Base-by-base conservation (phyloP, 225 moss, liverwort and hornwort genomes). In the Thuidium tamariscinum region DNA sequence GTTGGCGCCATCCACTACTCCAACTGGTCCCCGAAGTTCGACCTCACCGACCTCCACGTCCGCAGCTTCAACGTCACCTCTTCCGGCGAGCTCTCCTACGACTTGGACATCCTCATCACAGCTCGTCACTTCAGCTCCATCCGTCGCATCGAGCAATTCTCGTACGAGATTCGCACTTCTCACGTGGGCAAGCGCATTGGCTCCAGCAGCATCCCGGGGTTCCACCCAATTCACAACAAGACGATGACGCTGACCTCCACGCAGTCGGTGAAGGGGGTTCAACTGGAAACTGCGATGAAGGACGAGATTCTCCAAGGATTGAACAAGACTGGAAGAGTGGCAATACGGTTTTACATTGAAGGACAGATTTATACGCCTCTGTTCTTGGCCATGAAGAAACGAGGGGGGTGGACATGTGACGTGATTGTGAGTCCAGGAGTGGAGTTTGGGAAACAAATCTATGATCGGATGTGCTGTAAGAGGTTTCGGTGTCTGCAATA, bases 81-180 rank as follows among this genome's bases (percentile, higher is more conserved):
- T 4, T 42, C 52, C 11, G 13, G 61, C 16, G 60, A 68, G 16
- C 78, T 92, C 5, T 82, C 22, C 74, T 90, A 84, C 79, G 88
- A 92, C 87, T 88, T 90, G 92, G 92, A 90, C 74, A 82, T 92
- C 48, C 17, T 90, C 74, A 88, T 92, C 74, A 73, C 52, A 3
- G 87, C 76, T 7, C 78, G 90, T 29, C 90, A 88, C n/a, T 92
- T 92, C 74, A 90, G 92, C 41, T 4, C 13, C 37, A 73, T 92
- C 17, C 89, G 86, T 10, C 85, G 83, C 81, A 88, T 92, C 54
- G 85, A 88, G 79, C 71, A 20, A 11, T 89, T 84, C 78, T 88
- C 92, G 39, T 90, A 88, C 63, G 81, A 92, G 44, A n/a, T 88
- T 46, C 73, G 82, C 19, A 88, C 90, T 1, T 92, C 86, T 11